Evolutionary conservation across 2,329 filamentous ascomycete species (phyloP), one percentile per base, ranked within the genome.

Genomic region (Trichoderma atroviride): DNA sequence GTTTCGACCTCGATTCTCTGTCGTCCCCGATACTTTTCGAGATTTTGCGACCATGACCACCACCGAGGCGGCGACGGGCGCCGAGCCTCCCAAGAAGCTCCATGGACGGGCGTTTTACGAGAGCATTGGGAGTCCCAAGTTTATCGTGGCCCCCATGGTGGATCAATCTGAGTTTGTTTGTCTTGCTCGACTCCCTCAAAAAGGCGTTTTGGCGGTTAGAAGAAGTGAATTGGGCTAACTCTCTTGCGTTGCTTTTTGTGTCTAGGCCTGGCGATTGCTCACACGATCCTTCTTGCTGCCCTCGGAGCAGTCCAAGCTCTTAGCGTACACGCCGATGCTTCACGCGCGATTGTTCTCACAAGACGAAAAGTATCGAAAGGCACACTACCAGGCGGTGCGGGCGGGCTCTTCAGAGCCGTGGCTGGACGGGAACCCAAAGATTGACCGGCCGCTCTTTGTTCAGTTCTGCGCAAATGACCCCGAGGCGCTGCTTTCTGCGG

Each of bases 121-220:
- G 82, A 97, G 92, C 77, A 91, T 99, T 71, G 96, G 96, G 27
- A 94, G 91, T 70, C 96, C 96, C 2, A 97, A 93, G 81, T 90
- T 92, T 73, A 88, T 99, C 35, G 87, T 99, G 68, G 96, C 96
- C 40, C 96, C 96, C 43, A 99, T 99, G 96, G 96, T 99, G 27
- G 95, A 99, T 77, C 93, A 97, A 80, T 97, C 94, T 37, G 96
- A 99, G 83, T 97, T 98, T 83, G 94, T 97, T 84, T 73, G 91
- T 84, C 14, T 14, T 55, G 50, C 56, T 55, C n/a, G 24, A 19
- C 33, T 43, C 53, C 53, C 56, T 11, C 16, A 43, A 29, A 24
- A 50, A 19, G n/a, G 2, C 13, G n/a, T 27, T 16, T 16, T n/a
- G n/a, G 16, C 37, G 56, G 5, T 35, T 10, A 33, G 33, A 35